phyloP scores from a whole-genome alignment of 805 yeast species.

The Yarrowia bubula region DNA sequence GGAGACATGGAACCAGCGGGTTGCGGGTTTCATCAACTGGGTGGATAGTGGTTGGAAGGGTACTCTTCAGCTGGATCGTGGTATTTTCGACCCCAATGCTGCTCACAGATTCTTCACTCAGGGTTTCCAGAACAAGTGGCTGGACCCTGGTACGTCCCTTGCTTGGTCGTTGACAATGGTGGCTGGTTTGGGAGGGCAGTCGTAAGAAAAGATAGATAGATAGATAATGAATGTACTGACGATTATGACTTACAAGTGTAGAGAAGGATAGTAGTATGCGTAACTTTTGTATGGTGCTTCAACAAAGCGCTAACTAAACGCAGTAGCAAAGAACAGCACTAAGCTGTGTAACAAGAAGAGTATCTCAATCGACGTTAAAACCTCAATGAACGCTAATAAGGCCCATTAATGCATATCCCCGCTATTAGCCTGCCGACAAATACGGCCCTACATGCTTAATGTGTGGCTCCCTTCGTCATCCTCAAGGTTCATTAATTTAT shows the following conservation, averaged over 20 bases:
- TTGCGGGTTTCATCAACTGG: conserved; percentile 31
- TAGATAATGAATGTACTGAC: neutral
- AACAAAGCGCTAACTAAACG: too few species aligned
- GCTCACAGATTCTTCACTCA: conserved; percentile 62
- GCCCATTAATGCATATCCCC: too few species aligned
- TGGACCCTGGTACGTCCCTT: conserved; percentile 82
- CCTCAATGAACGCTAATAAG: too few species aligned
- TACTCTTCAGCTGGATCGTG: conserved; percentile 65
- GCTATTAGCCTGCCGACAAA: too few species aligned
- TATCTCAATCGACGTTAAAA: too few species aligned
- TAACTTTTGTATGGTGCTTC: neutral
- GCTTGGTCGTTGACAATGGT: conserved; percentile 83
- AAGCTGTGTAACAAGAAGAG: too few species aligned
- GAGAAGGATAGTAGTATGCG: neutral
- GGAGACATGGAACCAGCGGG: conserved; percentile 57
- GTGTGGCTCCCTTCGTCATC: too few species aligned
- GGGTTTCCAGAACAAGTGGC: conserved; percentile 51
- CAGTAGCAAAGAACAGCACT: neutral
- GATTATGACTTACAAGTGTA: neutral
- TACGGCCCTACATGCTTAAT: too few species aligned
- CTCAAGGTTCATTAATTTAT: neutral
- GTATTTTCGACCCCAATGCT: conserved; percentile 63
- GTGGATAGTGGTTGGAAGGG: conserved; percentile 55
- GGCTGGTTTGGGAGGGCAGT: conserved; percentile 39
- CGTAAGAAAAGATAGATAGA: neutral